Evolutionary conservation across 2,329 filamentous ascomycete genomes (phyloP).

Genomic region (Phyllosticta capitalensis): DNA sequence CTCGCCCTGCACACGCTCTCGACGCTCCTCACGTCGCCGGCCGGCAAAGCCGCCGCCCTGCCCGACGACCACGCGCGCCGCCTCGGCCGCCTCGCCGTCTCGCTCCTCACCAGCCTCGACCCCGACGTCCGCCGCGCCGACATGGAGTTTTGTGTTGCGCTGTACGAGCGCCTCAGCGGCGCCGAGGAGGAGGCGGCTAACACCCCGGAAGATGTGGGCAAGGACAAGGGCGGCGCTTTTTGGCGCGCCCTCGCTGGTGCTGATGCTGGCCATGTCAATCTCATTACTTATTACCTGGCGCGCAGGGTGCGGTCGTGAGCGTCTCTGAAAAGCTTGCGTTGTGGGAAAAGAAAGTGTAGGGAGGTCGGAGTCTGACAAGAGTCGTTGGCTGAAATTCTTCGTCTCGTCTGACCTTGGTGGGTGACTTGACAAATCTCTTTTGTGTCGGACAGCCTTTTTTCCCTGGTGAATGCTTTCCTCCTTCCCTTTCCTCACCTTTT

Average conservation of each 20-base stretch:
- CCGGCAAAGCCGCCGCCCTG: constrained; percentile 22
- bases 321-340: no score
- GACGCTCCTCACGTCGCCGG: constrained; percentile 25
- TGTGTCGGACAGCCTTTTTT: no score
- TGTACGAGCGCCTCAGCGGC: constrained; percentile 56
- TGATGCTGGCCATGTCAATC: constrained; percentile 59
- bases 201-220: constrained; percentile 7
- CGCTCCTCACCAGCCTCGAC: constrained; percentile 29
- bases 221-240: constrained; percentile 41
- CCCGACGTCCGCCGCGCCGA: constrained; percentile 53
- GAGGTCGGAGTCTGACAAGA: background rate
- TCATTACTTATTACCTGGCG: constrained; percentile 75
- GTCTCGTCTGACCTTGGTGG: background rate
- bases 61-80: constrained; percentile 26
- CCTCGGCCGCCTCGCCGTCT: constrained; percentile 30
- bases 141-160: constrained; percentile 66
- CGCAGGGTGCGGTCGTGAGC: constrained; percentile 51
- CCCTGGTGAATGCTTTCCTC: background rate
- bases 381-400: background rate
- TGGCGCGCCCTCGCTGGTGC: constrained; percentile 54
- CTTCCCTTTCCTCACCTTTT: background rate
- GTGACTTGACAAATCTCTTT: no score
- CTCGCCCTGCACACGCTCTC: constrained; percentile 33
- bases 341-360: background rate
- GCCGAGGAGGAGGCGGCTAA: constrained; percentile 22